These are phyloP conservation scores for Exophiala alcalophila DNA, from an alignment of 2,329 filamentous ascomycete genomes.

Conservation along the genomic window DNA sequence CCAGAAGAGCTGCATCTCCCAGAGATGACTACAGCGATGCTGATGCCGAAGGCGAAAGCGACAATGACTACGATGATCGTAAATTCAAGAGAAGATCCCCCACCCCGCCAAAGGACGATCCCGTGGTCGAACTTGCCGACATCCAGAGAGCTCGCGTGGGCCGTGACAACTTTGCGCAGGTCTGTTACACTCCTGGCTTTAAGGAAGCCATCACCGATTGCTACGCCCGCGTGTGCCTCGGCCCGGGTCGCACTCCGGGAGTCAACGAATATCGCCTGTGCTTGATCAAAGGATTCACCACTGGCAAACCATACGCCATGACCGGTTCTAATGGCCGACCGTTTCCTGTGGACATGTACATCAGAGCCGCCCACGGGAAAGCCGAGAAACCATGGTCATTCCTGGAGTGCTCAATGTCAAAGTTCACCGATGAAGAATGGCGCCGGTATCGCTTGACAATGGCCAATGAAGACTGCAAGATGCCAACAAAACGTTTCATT, in stretches of 20 bases:
- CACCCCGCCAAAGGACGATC: conserved; percentile 58
- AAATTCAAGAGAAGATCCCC: conserved; percentile 51
- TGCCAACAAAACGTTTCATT: conserved; percentile 71
- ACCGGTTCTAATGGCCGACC: conserved; percentile 68
- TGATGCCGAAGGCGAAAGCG: conserved; percentile 70
- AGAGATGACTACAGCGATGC: conserved; percentile 59
- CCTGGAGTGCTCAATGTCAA: conserved; percentile 79
- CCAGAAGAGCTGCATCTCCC: conserved; percentile 48
- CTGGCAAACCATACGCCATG: conserved; percentile 79
- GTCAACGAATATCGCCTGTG: conserved; percentile 83
- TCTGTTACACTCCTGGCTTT: conserved; percentile 92
- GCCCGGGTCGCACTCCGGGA: conserved; percentile 68
- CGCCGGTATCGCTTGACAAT: conserved; percentile 75
- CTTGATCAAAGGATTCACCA: conserved; percentile 81
- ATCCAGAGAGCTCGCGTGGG: conserved; percentile 81
- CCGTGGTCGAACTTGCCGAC: conserved; percentile 72
- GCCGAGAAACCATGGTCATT: conserved; percentile 83
- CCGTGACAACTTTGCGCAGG: conserved; percentile 78
- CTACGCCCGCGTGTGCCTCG: conserved; percentile 80
- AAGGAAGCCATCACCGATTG: conserved; percentile 77
- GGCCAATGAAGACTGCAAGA: conserved; percentile 65
- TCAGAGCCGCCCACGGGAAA: conserved; percentile 76
- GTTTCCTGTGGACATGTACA: conserved; percentile 83
- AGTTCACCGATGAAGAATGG: conserved; percentile 82
- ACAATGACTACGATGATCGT: conserved; percentile 70